Base-by-base conservation (phyloP, 148 eudicot species). In the Rhododendron ferrugineum region DNA sequence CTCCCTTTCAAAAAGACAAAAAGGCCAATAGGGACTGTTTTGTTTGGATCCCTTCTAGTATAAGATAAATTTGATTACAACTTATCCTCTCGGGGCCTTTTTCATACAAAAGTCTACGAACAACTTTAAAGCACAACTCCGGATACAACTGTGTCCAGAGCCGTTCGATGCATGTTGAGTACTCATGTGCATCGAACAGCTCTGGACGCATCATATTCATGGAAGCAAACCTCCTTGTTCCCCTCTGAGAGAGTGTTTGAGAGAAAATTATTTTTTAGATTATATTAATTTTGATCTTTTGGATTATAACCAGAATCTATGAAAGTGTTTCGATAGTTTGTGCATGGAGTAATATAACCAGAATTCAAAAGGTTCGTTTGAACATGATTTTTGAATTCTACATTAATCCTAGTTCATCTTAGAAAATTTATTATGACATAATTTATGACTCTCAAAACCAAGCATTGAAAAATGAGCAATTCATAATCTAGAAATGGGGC, bases 21-120 rank as follows among this genome's bases (percentile, higher is more conserved):
- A 60, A 84, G 47, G 36, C 78, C 83, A 82, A 84, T 75, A 82
- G 82, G 52, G 83, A 81, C 84, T 78, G 82, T 52, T 66, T 70
- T 88, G 84, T 89, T 87, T 86, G 84, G 68, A 76, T 88, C 54
- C 70, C 73, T 81, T 13, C 20, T 82, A 68, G 77, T 47, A 9
- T 30, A 64, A 26, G 64, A 34, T 83, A 76, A 37, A 3, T 37
- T 40, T 40, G 44, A 0, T 40, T 40, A 22, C 62, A 26, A 68
- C 83, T 84, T 70, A 32, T 52, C 52, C 60, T 23, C 13, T 23
- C n/a, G 13, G 30, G 49, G 50, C 64, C 80, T 78, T 54, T 13
- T 73, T 56, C 58, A 5, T 56, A 56, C 18, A 52, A 52, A 52
- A 52, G 56, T 13, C 0, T 52, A 15, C 18, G 3, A 52, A 52